Conservation (phyloP, 2,329 filamentous ascomycete species). For the Sporothrix schenckii region DNA sequence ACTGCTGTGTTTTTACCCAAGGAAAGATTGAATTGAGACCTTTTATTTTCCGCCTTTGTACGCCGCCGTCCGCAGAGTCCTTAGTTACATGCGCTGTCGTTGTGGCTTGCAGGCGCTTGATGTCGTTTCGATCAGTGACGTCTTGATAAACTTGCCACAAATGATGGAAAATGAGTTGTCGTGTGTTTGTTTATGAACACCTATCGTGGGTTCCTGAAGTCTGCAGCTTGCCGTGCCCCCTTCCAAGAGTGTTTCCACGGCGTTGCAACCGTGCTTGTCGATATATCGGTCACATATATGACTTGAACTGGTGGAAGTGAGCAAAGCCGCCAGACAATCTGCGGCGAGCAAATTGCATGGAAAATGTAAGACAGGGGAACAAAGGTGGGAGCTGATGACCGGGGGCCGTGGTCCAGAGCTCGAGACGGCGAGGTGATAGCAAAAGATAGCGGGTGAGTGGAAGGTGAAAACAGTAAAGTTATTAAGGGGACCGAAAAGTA, state of each 20-base stretch:
- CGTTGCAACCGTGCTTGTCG: constrained; percentile 20
- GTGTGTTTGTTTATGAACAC: not conserved
- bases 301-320: not conserved
- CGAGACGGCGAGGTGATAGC: constrained; percentile 9
- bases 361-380: not conserved
- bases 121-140: not conserved
- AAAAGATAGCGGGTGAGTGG: not conserved
- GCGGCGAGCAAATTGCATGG: constrained; percentile 16
- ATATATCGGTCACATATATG: constrained; percentile 20
- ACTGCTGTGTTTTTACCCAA: not conserved
- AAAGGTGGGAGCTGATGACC: not conserved
- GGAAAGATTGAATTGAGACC: not conserved
- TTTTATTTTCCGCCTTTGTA: constrained; percentile 7
- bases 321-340: not conserved
- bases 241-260: not conserved
- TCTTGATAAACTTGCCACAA: not conserved
- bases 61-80: constrained; percentile 4
- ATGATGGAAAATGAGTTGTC: constrained; percentile 8
- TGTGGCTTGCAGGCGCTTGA: constrained; percentile 11
- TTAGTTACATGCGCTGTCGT: constrained; percentile 15
- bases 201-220: constrained; percentile 1
- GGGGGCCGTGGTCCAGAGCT: constrained; percentile 5
- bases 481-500: constrained; percentile 20
- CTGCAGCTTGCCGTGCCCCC: constrained; percentile 17
- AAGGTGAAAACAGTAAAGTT: constrained; percentile 13